phyloP scores from a whole-genome alignment of 306 rosid species.

The Cicer judaicum region DNA sequence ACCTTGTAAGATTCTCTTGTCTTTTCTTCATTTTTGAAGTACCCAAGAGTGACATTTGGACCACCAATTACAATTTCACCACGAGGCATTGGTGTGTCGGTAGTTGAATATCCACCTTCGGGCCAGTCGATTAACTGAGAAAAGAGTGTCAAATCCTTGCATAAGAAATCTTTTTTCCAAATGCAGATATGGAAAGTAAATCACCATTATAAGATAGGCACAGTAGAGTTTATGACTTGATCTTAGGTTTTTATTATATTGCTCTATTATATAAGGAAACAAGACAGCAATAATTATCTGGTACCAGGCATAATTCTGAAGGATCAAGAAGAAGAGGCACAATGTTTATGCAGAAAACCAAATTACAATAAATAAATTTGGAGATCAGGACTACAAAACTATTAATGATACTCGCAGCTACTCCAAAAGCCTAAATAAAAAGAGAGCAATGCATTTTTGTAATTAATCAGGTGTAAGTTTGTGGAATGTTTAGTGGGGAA shows the following conservation, averaged over 20 bases:
- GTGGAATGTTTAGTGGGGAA: constrained; percentile 9
- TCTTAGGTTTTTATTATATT: constrained; percentile 13
- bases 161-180: constrained; percentile 23
- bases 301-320: background rate
- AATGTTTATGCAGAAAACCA: background rate
- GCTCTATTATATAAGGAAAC: constrained; percentile 1
- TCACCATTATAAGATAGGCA: constrained; percentile 18
- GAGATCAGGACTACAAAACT: background rate
- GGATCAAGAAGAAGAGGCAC: constrained; percentile 3
- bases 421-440: background rate
- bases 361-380: constrained; percentile 10
- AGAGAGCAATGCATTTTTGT: background rate
- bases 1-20: constrained; percentile 93
- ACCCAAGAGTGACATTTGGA: constrained; percentile 89
- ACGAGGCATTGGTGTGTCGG: constrained; percentile 82
- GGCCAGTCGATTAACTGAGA: constrained; percentile 87
- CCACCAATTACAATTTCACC: constrained; percentile 97
- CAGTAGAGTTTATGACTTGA: background rate
- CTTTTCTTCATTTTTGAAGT: constrained; percentile 93
- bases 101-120: constrained; percentile 83
- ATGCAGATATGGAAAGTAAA: constrained; percentile 22
- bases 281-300: constrained; percentile 7
- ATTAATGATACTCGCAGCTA: constrained; percentile 17
- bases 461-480: constrained; percentile 17
- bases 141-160: constrained; percentile 41